These are phyloP conservation scores for Nakazawaea ernobii DNA, from an alignment of 805 yeast genomes.

Conservation along the genomic window DNA sequence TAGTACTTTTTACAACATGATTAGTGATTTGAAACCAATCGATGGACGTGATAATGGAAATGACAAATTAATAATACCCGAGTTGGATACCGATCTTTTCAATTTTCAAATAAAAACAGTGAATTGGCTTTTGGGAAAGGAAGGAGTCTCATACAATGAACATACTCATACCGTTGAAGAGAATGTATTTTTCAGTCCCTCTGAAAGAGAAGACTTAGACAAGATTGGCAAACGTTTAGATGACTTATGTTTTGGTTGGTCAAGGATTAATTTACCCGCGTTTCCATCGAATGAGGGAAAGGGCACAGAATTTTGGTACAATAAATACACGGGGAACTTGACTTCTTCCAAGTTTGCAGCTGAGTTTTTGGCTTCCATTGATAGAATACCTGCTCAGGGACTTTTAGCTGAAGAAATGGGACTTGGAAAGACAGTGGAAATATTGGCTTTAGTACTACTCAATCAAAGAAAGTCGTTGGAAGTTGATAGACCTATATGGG, in stretches of 20 bases:
- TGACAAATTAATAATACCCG: slow-evolving; percentile 28
- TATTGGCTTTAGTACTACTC: slow-evolving; percentile 55
- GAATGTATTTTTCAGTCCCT: slow-evolving; percentile 17
- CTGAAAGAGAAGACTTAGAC: slow-evolving; percentile 15
- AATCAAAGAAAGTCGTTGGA: slow-evolving; percentile 44
- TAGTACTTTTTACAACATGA: slow-evolving; percentile 41
- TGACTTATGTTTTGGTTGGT: slow-evolving; percentile 50
- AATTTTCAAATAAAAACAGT: slow-evolving; percentile 51
- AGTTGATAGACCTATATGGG: slow-evolving; percentile 22
- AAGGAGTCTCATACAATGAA: slow-evolving; percentile 34
- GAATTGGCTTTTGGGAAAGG: slow-evolving; percentile 50
- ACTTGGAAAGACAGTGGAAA: slow-evolving; percentile 88
- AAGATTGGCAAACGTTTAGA: slow-evolving; percentile 29
- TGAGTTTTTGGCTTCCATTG: slow-evolving; percentile 17
- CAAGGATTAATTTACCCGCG: slow-evolving; percentile 16
- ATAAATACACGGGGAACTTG: slow-evolving; percentile 44
- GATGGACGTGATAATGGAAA: slow-evolving; percentile 9
- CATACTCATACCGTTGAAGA: slow-evolving; percentile 19
- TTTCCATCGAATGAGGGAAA: not conserved
- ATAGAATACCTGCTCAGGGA: slow-evolving; percentile 41
- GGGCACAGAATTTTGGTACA: slow-evolving; percentile 34
- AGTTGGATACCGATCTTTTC: slow-evolving; percentile 36
- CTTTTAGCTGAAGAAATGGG: slow-evolving; percentile 96
- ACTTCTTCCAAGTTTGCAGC: slow-evolving; percentile 27
- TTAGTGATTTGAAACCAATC: slow-evolving; percentile 34